A percentile compares a stretch with the other conserved stretches of the same genome.
These are phyloP conservation scores for Panaeolus cyanescens DNA, from an alignment of 768 basidiomycete species.

Conservation along the genomic window DNA sequence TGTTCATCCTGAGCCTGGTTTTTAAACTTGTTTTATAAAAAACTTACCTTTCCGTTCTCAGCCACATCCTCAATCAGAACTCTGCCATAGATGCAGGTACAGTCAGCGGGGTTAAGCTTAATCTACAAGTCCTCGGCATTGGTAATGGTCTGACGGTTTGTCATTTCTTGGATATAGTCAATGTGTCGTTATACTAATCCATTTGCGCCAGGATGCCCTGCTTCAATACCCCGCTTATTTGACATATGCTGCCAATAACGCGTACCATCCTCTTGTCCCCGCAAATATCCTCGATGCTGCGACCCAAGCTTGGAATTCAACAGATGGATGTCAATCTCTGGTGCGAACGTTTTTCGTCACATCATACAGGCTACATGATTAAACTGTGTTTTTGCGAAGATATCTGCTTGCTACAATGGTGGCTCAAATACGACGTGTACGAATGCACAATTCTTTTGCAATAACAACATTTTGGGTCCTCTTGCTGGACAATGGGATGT, in stretches of 20 bases:
- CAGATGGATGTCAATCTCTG: slow-evolving; percentile 21
- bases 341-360: too few species aligned
- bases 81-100: slow-evolving; percentile 49
- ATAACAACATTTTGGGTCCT: neutral
- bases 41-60: neutral
- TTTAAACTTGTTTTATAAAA: neutral
- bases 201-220: slow-evolving; percentile 24
- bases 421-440: neutral
- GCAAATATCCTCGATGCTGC: neutral
- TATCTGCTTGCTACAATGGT: neutral
- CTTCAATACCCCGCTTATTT: slow-evolving; percentile 9
- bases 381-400: neutral
- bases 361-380: neutral
- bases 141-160: slow-evolving; percentile 64
- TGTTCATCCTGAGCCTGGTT: neutral
- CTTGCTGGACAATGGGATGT: neutral
- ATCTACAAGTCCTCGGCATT: slow-evolving; percentile 60
- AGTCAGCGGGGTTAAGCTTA: slow-evolving; percentile 45
- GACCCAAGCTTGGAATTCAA: neutral
- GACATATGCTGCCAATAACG: neutral
- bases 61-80: slow-evolving; percentile 58
- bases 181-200: neutral
- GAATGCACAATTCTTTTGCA: neutral
- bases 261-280: neutral
- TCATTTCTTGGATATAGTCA: neutral